Percentiles rank a stretch among this genome's conserved stretches.
These are phyloP conservation scores for Pleoardoris graminearum DNA, from an alignment of 2,329 filamentous ascomycete genomes.

Conservation along the genomic window DNA sequence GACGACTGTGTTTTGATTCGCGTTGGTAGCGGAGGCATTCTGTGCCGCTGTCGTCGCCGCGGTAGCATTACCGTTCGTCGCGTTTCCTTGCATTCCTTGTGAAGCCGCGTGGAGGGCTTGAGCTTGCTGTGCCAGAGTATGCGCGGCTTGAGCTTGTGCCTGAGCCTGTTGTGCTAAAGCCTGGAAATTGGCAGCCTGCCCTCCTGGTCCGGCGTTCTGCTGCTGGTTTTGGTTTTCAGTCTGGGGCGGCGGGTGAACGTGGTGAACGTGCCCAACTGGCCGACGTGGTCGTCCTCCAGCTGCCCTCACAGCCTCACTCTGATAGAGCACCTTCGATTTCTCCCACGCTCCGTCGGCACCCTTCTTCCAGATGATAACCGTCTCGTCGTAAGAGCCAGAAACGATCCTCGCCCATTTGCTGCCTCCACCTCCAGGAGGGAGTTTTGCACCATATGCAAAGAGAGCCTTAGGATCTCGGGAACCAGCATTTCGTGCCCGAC, in stretches of 20 bases:
- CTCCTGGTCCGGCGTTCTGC: conserved; percentile 9
- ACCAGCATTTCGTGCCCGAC: conserved; percentile 63
- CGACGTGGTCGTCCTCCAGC: conserved; percentile 50
- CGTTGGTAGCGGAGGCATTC: conserved; percentile 8
- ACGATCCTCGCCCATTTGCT: conserved; percentile 92
- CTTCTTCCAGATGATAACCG: conserved; percentile 91
- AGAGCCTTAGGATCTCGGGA: conserved; percentile 76
- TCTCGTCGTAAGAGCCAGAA: conserved; percentile 94
- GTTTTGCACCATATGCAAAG: conserved; percentile 77
- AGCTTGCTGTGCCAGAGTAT: conserved; percentile 39
- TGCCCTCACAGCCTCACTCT: conserved; percentile 65
- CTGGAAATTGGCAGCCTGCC: conserved; percentile 33
- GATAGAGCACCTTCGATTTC: conserved; percentile 71
- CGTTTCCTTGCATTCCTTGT: conserved; percentile 28
- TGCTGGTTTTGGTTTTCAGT: conserved; percentile 28
- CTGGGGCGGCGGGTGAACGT: conserved; percentile 23
- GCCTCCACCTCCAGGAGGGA: conserved; percentile 89
- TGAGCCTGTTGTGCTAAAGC: conserved; percentile 43
- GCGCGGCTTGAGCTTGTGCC: conserved; percentile 40
- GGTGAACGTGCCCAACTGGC: conserved; percentile 26
- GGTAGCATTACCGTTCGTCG: conserved; percentile 16
- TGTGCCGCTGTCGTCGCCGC: conserved; percentile 11
- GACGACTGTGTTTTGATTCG: conserved; percentile 8
- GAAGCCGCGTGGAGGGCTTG: conserved; percentile 43
- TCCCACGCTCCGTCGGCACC: conserved; percentile 85